Evolutionary conservation across 352 stramenopile species (phyloP).

Genomic region (Globisporangium emineosum): DNA sequence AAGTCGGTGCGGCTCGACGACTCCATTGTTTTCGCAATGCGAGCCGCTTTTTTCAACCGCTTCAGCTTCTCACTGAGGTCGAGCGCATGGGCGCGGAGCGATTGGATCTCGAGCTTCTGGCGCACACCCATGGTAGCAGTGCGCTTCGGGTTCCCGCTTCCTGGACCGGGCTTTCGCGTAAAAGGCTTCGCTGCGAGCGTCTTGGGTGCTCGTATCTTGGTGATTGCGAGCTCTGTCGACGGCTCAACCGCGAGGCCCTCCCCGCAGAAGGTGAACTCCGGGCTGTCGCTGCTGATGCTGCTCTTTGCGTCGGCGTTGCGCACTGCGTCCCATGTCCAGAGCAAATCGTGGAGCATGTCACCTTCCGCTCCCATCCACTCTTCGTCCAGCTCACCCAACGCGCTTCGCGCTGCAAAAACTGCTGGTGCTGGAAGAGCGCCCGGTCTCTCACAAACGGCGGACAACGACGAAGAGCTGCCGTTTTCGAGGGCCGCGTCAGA

Average conservation of each 20-base stretch:
- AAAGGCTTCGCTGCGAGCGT: background rate
- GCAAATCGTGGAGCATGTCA: background rate
- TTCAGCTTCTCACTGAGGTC: background rate
- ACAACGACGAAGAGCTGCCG: background rate
- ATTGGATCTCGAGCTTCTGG: background rate
- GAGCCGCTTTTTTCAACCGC: background rate
- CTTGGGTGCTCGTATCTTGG: background rate
- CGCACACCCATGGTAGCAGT: background rate
- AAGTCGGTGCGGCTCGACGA: background rate
- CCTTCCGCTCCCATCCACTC: background rate
- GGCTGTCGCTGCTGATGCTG: background rate
- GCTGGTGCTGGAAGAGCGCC: background rate
- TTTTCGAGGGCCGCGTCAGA: background rate
- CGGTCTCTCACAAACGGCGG: background rate
- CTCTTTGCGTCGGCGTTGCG: background rate
- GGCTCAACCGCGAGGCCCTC: background rate
- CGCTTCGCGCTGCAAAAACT: background rate
- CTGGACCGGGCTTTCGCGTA: background rate
- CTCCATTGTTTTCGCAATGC: background rate
- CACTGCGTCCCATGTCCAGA: background rate
- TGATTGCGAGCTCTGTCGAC: background rate
- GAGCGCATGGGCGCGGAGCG: background rate
- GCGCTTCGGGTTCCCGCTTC: background rate
- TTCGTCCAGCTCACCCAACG: background rate
- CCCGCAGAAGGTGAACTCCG: background rate